phyloP scores from a whole-genome alignment of 176 grass and related monocot species.

The Carex myosuroides region DNA sequence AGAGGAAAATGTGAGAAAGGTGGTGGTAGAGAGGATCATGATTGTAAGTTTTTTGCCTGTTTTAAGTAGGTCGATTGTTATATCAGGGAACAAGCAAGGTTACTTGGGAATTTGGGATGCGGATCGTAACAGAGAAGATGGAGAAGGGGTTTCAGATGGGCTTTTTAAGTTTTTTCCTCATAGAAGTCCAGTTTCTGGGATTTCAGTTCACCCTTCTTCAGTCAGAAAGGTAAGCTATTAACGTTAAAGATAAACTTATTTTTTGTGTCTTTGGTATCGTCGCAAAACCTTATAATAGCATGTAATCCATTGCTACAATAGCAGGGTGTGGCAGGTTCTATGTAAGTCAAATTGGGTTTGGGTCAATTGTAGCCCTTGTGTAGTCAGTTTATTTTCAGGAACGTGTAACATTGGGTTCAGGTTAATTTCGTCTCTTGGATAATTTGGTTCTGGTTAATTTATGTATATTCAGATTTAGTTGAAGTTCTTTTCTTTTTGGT shows the following conservation, averaged over 20 bases:
- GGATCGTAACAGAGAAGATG: constrained; percentile 29
- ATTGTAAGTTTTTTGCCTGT: constrained; percentile 49
- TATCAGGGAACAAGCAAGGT: constrained; percentile 45
- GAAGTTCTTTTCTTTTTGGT: not conserved
- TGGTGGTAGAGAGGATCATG: constrained; percentile 44
- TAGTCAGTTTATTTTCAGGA: not conserved
- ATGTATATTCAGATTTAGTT: not conserved
- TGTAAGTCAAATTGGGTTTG: not conserved
- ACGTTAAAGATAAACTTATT: not conserved
- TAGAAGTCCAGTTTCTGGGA: constrained; percentile 37
- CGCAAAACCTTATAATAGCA: not conserved
- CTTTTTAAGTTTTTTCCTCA: constrained; percentile 66
- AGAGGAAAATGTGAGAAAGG: constrained; percentile 34
- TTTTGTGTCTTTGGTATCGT: not conserved
- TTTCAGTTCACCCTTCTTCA: constrained; percentile 37
- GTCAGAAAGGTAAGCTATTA: constrained; percentile 39
- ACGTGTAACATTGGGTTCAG: not conserved
- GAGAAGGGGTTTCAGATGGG: constrained; percentile 20
- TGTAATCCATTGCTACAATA: not conserved
- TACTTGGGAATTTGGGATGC: constrained; percentile 79
- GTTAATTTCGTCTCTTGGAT: not conserved
- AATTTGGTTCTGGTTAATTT: not conserved
- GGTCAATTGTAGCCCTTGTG: not conserved
- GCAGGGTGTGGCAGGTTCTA: not conserved
- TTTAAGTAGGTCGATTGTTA: constrained; percentile 41